These are phyloP conservation scores for Cryptosporidium viatorum DNA, from an alignment of 169 alveolate genomes.

Conservation along the genomic window DNA sequence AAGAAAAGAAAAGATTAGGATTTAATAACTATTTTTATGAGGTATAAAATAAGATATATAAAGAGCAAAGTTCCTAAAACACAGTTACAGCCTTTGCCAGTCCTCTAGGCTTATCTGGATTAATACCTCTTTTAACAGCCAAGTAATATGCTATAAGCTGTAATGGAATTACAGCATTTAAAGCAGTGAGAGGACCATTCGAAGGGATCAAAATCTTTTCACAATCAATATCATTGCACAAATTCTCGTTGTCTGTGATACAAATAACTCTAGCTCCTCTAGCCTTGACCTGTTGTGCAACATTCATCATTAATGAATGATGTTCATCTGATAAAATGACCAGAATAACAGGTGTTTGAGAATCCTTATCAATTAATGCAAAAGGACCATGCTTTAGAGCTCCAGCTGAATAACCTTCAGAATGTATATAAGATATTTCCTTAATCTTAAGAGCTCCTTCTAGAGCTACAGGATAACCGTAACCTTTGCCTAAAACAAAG, in stretches of 20 bases:
- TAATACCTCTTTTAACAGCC: slow-evolving; percentile 80
- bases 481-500: slow-evolving; percentile 89
- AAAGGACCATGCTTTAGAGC: slow-evolving; percentile 96
- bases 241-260: slow-evolving; percentile 87
- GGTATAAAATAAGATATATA: too few relatives aligned
- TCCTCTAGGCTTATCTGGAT: slow-evolving; percentile 91
- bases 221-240: slow-evolving; percentile 86
- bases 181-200: slow-evolving; percentile 86
- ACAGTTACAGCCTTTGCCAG: slow-evolving; percentile 88
- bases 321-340: slow-evolving; percentile 91
- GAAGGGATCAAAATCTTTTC: slow-evolving; percentile 84
- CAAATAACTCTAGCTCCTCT: slow-evolving; percentile 93
- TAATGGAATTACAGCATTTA: slow-evolving; percentile 86
- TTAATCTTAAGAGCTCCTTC: slow-evolving; percentile 98
- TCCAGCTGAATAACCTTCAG: slow-evolving; percentile 96
- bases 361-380: slow-evolving; percentile 90
- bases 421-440: slow-evolving; percentile 94
- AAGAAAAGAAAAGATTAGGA: background rate
- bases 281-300: slow-evolving; percentile 92
- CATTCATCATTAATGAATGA: slow-evolving; percentile 86
- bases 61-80: background rate
- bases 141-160: slow-evolving; percentile 87
- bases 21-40: background rate
- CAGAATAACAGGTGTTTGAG: slow-evolving; percentile 88
- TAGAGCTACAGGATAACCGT: slow-evolving; percentile 93